Percentiles rank a stretch among this genome's conserved stretches.
These are phyloP conservation scores for Protomyces arabidopsidicola DNA, from an alignment of 1,139 yeast genomes.

Conservation along the genomic window DNA sequence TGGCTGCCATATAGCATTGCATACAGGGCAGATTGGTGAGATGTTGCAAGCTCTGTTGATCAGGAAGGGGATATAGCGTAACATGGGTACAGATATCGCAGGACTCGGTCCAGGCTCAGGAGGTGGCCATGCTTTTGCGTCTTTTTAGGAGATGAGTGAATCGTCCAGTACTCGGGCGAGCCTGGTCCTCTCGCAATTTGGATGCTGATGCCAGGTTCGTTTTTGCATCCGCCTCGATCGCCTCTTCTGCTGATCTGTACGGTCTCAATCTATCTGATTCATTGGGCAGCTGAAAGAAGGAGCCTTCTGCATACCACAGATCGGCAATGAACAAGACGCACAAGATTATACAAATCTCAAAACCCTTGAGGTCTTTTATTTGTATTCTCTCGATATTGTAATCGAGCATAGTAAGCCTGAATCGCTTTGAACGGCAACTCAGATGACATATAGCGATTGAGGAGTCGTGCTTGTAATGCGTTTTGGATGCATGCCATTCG, in stretches of 20 bases:
- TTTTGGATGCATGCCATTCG: not conserved
- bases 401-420: not conserved
- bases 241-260: not conserved
- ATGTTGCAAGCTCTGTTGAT: not conserved
- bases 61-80: not conserved
- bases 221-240: not conserved
- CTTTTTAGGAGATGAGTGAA: not conserved
- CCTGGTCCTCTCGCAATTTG: not conserved
- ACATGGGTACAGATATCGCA: not conserved
- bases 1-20: constrained; percentile 9
- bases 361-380: not conserved
- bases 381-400: not conserved
- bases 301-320: not conserved
- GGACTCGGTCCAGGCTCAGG: not conserved
- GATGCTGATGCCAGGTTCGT: not conserved
- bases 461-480: not conserved
- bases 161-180: not conserved
- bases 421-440: not conserved
- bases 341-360: not conserved
- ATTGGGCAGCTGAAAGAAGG: not conserved
- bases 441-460: not conserved
- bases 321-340: not conserved
- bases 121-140: not conserved
- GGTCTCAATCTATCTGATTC: not conserved
- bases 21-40: constrained; percentile 12